Conservation (phyloP, 257 asterid genomes). For the Dorcoceras hygrometricum region DNA sequence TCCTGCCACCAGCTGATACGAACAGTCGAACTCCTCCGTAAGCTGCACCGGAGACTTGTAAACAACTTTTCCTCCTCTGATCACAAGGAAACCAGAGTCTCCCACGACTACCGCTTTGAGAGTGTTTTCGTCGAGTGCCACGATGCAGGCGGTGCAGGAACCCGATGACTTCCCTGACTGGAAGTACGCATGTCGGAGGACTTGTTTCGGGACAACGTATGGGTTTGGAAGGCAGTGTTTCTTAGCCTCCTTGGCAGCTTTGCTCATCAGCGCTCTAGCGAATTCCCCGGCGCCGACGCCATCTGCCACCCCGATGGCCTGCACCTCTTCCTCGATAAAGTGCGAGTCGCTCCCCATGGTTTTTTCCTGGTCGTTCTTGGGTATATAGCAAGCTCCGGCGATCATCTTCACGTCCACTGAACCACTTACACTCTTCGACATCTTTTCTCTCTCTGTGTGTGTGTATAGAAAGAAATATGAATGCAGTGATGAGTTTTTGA, state of each 20-base stretch:
- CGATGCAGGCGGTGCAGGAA: conserved; percentile 43
- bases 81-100: conserved; percentile 34
- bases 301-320: conserved; percentile 42
- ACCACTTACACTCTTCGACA: too few species aligned
- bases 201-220: conserved; percentile 19
- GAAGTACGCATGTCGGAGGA: conserved; percentile 23
- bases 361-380: conserved; percentile 26
- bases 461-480: too few species aligned
- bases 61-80: too few species aligned
- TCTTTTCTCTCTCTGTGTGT: too few species aligned
- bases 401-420: background rate
- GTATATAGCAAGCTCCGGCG: conserved; percentile 29
- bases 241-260: background rate
- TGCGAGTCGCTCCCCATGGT: conserved; percentile 40
- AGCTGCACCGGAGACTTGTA: too few species aligned
- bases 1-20: too few species aligned
- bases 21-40: too few species aligned
- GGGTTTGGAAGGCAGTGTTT: background rate
- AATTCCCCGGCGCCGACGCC: conserved; percentile 41
- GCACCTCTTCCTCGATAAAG: conserved; percentile 19
- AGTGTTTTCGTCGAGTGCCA: conserved; percentile 5
- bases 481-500: too few species aligned
- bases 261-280: conserved; percentile 33
- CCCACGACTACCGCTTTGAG: conserved; percentile 42
- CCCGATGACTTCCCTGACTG: conserved; percentile 21